Percentiles rank a stretch among this genome's conserved stretches.
These are phyloP conservation scores for Phellopilus nigrolimitatus DNA, from an alignment of 1,284 basidiomycete species.

Conservation along the genomic window DNA sequence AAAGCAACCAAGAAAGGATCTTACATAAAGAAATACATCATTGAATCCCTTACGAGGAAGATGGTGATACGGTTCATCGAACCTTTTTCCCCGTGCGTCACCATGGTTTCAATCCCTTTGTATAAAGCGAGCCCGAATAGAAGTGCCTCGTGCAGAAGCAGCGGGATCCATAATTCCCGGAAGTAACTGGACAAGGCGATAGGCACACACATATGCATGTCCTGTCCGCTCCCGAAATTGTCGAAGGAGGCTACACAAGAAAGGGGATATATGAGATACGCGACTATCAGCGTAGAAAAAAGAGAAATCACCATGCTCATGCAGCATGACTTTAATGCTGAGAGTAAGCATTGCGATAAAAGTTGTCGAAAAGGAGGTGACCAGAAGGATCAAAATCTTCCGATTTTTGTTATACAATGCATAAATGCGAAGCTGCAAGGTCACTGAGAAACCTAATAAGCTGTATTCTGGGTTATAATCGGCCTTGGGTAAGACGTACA, in stretches of 20 bases:
- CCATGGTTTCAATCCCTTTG: neutral
- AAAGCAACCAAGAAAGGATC: no score
- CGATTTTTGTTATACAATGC: conserved; percentile 1
- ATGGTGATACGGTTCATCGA: neutral
- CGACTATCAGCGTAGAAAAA: neutral
- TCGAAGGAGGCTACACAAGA: neutral
- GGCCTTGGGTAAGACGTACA: neutral
- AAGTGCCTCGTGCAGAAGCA: neutral
- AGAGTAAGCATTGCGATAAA: neutral
- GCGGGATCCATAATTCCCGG: neutral
- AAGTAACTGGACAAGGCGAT: neutral
- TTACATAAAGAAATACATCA: neutral
- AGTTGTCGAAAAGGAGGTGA: neutral
- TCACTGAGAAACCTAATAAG: neutral
- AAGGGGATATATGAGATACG: neutral
- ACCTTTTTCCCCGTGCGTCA: neutral
- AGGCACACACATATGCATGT: neutral
- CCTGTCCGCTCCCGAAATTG: neutral
- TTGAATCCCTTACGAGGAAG: neutral
- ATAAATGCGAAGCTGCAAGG: conserved; percentile 1
- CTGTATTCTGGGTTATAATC: neutral
- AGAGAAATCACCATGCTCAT: neutral
- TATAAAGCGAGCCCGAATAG: neutral
- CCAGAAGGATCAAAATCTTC: neutral
- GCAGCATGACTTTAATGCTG: neutral